Base-by-base conservation (phyloP, 768 basidiomycete genomes). In the Amanita thiersii region DNA sequence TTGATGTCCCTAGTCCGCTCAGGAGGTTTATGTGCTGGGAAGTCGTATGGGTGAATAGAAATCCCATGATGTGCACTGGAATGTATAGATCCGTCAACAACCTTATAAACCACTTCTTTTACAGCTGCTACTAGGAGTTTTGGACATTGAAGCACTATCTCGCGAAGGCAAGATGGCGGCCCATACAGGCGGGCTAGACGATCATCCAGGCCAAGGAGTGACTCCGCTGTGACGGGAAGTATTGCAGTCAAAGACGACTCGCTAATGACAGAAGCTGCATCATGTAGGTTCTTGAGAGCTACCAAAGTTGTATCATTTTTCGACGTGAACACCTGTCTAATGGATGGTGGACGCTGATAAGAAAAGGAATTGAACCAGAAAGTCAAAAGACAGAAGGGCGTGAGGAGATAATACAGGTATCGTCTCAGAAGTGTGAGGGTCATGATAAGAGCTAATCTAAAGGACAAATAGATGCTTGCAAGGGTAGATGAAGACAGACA, bases 71-170 rank as follows among this genome's bases (percentile, higher is more conserved):
- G 32, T 7, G 7, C 26, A 7, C 26, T n/a, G 7, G 24, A 24
- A 14, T 34, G 33, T 11, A 8, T 14, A 19, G n/a, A 19, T 14
- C 5, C 31, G 32, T 19, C 20, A 15, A 42, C 40, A 8, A 42
- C 15, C 10, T 15, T 24, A 19, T 39, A 29, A 12, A 33, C 32
- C 9, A n/a, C 10, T 12, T 35, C 10, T 12, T 30, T 30, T n/a
- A 60, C 55, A 31, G 63, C 56, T 0, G 59, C 35, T 11, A 63
- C 50, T 4, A 72, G 50, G 1, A 52, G 34, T 9, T 61, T 52
- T 1, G 74, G 70, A 49, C 68, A 72, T 10, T 74, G 52, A 5
- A 81, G 49, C 21, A 77, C 50, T 25, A 81, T 55, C 52, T 77
- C 70, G 8, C 56, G 56, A 2, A 79, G 45, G 28, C 56, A 49